Base-by-base conservation (phyloP, 2,329 filamentous ascomycete genomes). In the Stagonosporopsis cucurbitacearum region DNA sequence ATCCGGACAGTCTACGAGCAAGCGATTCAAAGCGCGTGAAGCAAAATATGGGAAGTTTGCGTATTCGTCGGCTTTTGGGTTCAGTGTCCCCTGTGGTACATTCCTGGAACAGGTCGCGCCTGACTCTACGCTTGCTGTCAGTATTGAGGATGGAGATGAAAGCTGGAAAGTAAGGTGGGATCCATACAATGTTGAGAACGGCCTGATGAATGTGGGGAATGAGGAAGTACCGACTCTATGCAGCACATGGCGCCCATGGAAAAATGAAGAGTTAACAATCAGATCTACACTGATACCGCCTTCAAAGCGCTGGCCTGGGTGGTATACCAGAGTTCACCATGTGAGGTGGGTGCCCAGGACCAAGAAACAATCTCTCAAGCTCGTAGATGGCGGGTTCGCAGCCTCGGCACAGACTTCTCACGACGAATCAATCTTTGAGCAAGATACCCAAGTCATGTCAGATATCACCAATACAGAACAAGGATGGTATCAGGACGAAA, bases 21-120 rank as follows among this genome's bases (percentile, higher is more conserved):
- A 61, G 17, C 50, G 15, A 2, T 62, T 62, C 57, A 64, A 64
- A 23, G 63, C 58, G 1, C 32, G 59, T 2, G 63, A 64, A 43
- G 60, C 63, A 1, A 65, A 65, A 19, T 65, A 65, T 26, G 60
- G 57, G 6, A 65, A 65, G n/a, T 57, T 65, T 22, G 63, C 63
- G 1, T 65, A 82, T 60, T 82, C 80, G 0, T 82, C 81, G 0
- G 64, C 77, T 0, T 82, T 82, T 37, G 75, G 71, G 0, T 82
- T 82, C 49, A 77, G 73, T 7, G 78, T 81, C 0, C 79, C 79
- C 0, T 74, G 72, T 0, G 79, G 78, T 1, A 30, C 64, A 1
- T 58, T 70, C 12, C 57, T 77, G 6, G 22, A 71, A 22, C 78
- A 71, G 35, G 50, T 65, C 3, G 67, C 67, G 7, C 66, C 63